Percentiles rank a stretch among this genome's conserved stretches.
Evolutionary conservation across 768 basidiomycete species (phyloP).

Genomic region (Termitomyces eurrhizus): DNA sequence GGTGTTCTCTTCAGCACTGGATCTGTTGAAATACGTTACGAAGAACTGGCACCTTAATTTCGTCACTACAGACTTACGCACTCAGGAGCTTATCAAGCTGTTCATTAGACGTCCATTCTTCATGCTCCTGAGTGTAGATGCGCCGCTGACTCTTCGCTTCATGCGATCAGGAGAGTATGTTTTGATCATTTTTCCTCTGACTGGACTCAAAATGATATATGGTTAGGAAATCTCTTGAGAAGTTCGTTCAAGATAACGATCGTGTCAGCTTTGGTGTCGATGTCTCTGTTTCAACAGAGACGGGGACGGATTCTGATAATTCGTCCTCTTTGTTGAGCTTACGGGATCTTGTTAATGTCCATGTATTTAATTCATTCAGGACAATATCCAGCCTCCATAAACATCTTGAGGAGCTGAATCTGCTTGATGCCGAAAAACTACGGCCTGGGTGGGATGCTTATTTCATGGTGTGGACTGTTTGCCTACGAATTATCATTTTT

Average conservation of each 20-base stretch:
- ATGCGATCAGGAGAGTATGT: constrained; percentile 50
- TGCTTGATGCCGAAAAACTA: constrained; percentile 69
- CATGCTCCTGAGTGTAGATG: constrained; percentile 79
- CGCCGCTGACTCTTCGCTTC: constrained; percentile 71
- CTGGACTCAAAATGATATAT: not conserved
- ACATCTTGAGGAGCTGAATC: constrained; percentile 65
- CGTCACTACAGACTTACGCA: constrained; percentile 73
- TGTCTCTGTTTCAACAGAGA: constrained; percentile 11
- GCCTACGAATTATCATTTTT: not conserved
- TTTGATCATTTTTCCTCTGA: constrained; percentile 2
- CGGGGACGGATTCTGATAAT: constrained; percentile 20
- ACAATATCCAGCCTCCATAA: constrained; percentile 48
- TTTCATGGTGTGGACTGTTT: constrained; percentile 72
- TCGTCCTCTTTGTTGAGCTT: constrained; percentile 16
- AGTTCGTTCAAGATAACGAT: constrained; percentile 77
- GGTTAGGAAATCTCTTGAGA: constrained; percentile 46
- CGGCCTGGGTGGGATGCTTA: constrained; percentile 94
- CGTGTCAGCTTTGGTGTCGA: constrained; percentile 52
- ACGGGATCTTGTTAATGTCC: constrained; percentile 54
- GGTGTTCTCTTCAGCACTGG: constrained; percentile 42
- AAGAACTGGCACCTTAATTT: constrained; percentile 75
- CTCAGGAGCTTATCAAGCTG: constrained; percentile 50
- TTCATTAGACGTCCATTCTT: constrained; percentile 91
- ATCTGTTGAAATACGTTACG: constrained; percentile 74
- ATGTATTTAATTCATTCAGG: constrained; percentile 61